These are phyloP conservation scores for Pichia sporocuriosa DNA, from an alignment of 805 yeast genomes.

Conservation along the genomic window DNA sequence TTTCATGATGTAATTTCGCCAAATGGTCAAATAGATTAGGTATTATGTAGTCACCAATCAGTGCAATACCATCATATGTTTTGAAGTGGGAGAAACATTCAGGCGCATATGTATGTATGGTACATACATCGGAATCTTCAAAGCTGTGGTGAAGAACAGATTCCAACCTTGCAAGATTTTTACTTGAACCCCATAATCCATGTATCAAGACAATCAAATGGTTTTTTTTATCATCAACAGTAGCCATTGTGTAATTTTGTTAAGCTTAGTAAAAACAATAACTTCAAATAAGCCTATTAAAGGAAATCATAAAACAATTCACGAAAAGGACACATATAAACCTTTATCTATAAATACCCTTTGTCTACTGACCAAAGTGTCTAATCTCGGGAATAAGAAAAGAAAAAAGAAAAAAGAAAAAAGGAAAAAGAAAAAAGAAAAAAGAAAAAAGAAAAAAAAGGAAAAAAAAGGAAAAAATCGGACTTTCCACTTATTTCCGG, in stretches of 20 bases:
- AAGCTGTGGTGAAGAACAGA: conserved; percentile 34
- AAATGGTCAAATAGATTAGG: conserved; percentile 51
- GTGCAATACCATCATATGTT: conserved; percentile 80
- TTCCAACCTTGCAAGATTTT: conserved; percentile 46
- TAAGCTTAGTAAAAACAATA: conserved; percentile 1
- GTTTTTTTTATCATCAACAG: conserved; percentile 11
- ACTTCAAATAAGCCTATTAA: too few species aligned
- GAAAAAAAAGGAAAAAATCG: too few species aligned
- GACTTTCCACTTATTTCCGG: too few species aligned
- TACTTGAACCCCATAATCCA: conserved; percentile 71
- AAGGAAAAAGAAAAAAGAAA: too few species aligned
- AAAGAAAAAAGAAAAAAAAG: too few species aligned
- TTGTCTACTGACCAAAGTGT: too few species aligned
- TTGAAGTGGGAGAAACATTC: conserved; percentile 59
- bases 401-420: too few species aligned
- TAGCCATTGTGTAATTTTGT: neutral
- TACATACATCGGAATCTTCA: conserved; percentile 30
- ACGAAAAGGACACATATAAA: too few species aligned
- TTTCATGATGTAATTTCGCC: conserved; percentile 27
- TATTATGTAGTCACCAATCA: conserved; percentile 64
- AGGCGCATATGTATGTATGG: conserved; percentile 41
- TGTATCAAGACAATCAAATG: conserved; percentile 72
- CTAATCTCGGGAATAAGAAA: too few species aligned
- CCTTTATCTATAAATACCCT: too few species aligned
- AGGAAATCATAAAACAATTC: too few species aligned